These are phyloP conservation scores for Myxozyma nipponensis DNA, from an alignment of 805 yeast species.

Conservation along the genomic window DNA sequence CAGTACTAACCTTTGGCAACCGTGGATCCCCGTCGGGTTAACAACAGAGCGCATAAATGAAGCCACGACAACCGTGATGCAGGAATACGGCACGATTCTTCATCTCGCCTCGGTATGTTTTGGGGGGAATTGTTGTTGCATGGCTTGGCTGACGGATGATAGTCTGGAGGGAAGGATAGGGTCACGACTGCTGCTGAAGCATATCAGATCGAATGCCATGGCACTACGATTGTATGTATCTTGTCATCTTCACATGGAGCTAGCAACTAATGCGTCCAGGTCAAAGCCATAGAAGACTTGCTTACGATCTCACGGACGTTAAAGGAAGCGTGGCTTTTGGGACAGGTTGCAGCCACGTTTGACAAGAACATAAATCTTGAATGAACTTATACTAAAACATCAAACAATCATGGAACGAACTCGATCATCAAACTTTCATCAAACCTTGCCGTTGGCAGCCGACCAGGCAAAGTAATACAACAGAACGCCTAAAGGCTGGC, in stretches of 20 bases:
- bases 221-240: conserved; percentile 34
- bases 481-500: conserved; percentile 46
- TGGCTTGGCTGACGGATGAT: conserved; percentile 4
- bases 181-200: conserved; percentile 40
- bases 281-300: conserved; percentile 40
- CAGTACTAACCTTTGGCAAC: no score
- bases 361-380: not conserved
- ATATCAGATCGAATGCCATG: conserved; percentile 39
- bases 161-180: conserved; percentile 34
- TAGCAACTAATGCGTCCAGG: not conserved
- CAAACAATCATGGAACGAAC: not conserved
- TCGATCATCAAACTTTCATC: not conserved
- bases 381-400: no score
- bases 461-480: conserved; percentile 47
- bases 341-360: conserved; percentile 34
- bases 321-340: conserved; percentile 45
- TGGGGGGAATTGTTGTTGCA: no score
- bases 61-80: conserved; percentile 15
- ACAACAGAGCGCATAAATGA: conserved; percentile 25
- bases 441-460: conserved; percentile 23
- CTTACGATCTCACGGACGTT: conserved; percentile 39
- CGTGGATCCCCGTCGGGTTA: no score
- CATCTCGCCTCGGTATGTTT: conserved; percentile 31
- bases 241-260: not conserved
- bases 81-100: conserved; percentile 33